Base-by-base conservation (phyloP, 2,329 filamentous ascomycete species). In the Grosmannia serpens region DNA sequence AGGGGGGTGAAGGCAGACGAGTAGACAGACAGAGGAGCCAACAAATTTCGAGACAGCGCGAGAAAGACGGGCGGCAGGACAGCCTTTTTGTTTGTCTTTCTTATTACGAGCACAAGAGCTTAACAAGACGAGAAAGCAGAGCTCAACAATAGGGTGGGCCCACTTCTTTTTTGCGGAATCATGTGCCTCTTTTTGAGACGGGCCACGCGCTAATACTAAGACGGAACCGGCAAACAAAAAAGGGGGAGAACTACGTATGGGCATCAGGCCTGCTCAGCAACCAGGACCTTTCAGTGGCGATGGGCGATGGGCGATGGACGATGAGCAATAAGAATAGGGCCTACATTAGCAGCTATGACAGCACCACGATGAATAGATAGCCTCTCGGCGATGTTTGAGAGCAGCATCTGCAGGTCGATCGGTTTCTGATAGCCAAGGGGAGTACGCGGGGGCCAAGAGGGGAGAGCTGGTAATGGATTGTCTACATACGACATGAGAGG, bases 111-210 rank as follows among this genome's bases (percentile, higher is more conserved):
- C 10, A 44, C 24, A 27, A 55, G 41, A 55, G 53, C 38, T 50
- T n/a, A 27, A 35, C 41, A 35, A 33, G 22, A 35, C 4, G 35
- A 26, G 24, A 31, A 17, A 26, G 27, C 31, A 47, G 31, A 51
- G 31, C 31, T 50, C 55, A 51, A 41, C 15, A 24, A 49, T 46
- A 35, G 54, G 44, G 69, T 72, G 71, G 70, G 15, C 41, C 55
- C 46, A 33, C 46, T 56, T 50, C 24, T 59, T 60, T 64, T 63
- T 70, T 69, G 72, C 71, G 46, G 57, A 58, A 62, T 76, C 74
- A 77, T 76, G 74, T 77, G 74, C 70, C 68, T 72, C 60, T 71
- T 70, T 73, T 69, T 68, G 69, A 74, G 71, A 73, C 72, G 69
- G 66, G 66, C 67, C 67, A 64, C 67, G 68, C 72, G 70, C 71